Conservation (phyloP, 441 rosid genomes). For the Euphorbia schlechtendalii region DNA sequence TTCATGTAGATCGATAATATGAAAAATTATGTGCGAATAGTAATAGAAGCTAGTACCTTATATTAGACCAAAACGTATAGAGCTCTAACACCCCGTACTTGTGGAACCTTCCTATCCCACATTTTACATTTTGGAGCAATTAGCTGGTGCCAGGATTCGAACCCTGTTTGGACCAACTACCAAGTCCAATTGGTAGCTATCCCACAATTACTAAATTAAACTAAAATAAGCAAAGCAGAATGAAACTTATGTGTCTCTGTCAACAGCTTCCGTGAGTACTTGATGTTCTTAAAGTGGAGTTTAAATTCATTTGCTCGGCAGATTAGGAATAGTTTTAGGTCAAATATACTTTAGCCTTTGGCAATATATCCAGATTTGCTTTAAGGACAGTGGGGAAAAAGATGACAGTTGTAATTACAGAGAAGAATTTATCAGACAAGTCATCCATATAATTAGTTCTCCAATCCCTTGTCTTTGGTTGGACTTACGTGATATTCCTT, state of each 20-base stretch:
- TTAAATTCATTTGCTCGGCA: background rate
- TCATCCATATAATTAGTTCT: no score
- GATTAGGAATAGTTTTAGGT: background rate
- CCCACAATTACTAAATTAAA: no score
- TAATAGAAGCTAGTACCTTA: background rate
- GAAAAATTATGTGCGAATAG: background rate
- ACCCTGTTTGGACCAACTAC: no score
- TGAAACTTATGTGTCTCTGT: background rate
- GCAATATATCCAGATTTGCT: background rate
- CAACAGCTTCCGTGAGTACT: background rate
- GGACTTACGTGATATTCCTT: no score
- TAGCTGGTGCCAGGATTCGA: no score
- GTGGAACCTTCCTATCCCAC: no score
- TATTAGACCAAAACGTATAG: background rate
- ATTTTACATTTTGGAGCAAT: no score
- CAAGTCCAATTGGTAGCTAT: no score
- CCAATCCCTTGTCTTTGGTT: no score
- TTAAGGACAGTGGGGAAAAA: background rate
- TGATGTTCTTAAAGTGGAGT: background rate
- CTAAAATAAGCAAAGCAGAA: background rate
- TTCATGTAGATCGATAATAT: background rate
- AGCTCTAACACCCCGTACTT: no score
- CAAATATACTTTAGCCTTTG: background rate
- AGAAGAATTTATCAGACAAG: no score
- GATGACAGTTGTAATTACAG: no score